phyloP scores from a whole-genome alignment of 306 rosid species.

The Inga leiocalycina region DNA sequence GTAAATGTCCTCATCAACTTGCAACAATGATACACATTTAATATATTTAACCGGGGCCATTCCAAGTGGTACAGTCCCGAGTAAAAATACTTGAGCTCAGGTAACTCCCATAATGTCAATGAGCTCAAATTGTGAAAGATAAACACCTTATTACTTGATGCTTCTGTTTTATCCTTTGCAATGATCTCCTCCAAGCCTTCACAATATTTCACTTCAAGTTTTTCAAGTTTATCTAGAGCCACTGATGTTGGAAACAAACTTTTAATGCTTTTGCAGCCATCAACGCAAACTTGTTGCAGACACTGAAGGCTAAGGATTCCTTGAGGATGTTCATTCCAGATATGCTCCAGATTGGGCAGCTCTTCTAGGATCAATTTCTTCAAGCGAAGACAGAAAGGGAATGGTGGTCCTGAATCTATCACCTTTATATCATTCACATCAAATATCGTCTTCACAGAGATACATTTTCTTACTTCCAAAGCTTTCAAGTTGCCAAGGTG shows the following conservation, averaged over 20 bases:
- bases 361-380: background rate
- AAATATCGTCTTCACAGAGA: background rate
- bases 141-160: background rate
- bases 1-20: background rate
- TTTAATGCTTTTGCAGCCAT: background rate
- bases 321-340: background rate
- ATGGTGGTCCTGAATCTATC: background rate
- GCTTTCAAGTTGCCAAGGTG: background rate
- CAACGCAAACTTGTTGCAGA: background rate
- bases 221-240: background rate
- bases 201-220: background rate
- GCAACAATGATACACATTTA: background rate
- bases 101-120: background rate
- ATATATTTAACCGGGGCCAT: background rate
- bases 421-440: background rate
- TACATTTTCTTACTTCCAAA: background rate
- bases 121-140: background rate
- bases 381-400: background rate
- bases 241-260: slow-evolving; percentile 14
- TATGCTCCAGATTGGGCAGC: background rate
- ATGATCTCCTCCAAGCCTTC: background rate
- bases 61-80: background rate
- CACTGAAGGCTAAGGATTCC: background rate
- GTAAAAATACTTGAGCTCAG: background rate
- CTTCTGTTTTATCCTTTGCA: background rate